These are phyloP conservation scores for Trichophyton mentagrophytes DNA, from an alignment of 2,329 filamentous ascomycete species.

Conservation along the genomic window DNA sequence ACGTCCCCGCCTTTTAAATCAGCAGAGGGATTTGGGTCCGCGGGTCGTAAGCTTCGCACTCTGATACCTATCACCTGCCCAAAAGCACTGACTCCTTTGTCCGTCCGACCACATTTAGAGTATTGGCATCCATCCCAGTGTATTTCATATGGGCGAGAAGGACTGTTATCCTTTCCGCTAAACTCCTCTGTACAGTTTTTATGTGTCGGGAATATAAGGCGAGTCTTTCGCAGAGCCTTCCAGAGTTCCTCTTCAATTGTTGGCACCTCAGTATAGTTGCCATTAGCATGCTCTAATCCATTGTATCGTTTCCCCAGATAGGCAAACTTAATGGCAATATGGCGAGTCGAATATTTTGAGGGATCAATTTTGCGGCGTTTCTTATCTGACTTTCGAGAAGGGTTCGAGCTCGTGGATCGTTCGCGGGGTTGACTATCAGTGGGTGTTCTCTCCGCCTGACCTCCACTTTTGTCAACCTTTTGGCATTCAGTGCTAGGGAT, in stretches of 20 bases:
- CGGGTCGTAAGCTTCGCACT: conserved; percentile 65
- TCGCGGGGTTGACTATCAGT: not conserved
- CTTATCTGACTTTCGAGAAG: conserved; percentile 30
- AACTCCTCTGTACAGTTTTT: conserved; percentile 20
- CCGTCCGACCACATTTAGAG: conserved; percentile 88
- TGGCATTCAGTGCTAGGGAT: conserved; percentile 27
- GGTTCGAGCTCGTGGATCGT: conserved; percentile 15
- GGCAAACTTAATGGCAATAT: conserved; percentile 83
- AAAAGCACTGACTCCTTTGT: conserved; percentile 88
- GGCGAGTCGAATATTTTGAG: conserved; percentile 65
- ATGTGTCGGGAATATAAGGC: conserved; percentile 59
- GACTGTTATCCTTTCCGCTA: conserved; percentile 11
- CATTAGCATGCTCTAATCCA: conserved; percentile 76
- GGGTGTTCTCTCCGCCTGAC: conserved; percentile 1
- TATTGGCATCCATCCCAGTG: conserved; percentile 81
- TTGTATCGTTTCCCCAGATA: conserved; percentile 87
- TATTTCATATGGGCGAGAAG: conserved; percentile 34
- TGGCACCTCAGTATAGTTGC: conserved; percentile 54
- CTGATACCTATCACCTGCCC: conserved; percentile 81
- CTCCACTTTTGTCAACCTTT: not conserved
- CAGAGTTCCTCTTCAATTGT: conserved; percentile 90
- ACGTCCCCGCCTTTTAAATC: not conserved
- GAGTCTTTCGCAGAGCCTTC: conserved; percentile 72
- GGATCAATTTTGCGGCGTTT: conserved; percentile 53
- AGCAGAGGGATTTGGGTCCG: conserved; percentile 29